Conservation (phyloP, 179 eudicot species). For the Heliamphora pulchella region DNA sequence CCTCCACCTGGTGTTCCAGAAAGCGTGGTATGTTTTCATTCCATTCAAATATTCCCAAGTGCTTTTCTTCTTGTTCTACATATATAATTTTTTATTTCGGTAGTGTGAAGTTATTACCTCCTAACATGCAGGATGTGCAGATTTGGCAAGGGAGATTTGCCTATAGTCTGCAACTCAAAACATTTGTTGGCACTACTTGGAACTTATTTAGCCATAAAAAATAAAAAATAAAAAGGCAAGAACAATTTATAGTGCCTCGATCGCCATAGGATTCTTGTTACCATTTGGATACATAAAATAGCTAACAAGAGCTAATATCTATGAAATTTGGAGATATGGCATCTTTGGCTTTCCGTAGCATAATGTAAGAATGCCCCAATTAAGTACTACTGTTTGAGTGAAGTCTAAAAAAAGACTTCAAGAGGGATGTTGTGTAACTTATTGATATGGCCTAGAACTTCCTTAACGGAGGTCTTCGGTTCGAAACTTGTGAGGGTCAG, state of each 20-base stretch:
- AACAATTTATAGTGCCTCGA: neutral
- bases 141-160: neutral
- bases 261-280: neutral
- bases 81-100: neutral
- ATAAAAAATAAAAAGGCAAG: neutral
- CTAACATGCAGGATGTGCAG: neutral
- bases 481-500: no score
- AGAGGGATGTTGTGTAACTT: no score
- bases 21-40: conserved; percentile 73
- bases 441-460: no score
- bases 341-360: no score
- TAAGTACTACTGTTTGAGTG: neutral
- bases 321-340: neutral
- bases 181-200: neutral
- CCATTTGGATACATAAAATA: neutral
- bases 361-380: neutral
- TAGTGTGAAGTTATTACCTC: neutral
- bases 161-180: neutral
- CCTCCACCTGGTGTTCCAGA: conserved; percentile 97
- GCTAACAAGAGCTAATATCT: neutral
- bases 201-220: neutral
- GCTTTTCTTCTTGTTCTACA: neutral
- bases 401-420: no score
- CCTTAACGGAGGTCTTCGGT: no score
- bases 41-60: neutral